Percentiles rank a stretch among this genome's conserved stretches.
Evolutionary conservation across 1,139 yeast genomes (phyloP).

Genomic region (Sugiyamaella pinicola): DNA sequence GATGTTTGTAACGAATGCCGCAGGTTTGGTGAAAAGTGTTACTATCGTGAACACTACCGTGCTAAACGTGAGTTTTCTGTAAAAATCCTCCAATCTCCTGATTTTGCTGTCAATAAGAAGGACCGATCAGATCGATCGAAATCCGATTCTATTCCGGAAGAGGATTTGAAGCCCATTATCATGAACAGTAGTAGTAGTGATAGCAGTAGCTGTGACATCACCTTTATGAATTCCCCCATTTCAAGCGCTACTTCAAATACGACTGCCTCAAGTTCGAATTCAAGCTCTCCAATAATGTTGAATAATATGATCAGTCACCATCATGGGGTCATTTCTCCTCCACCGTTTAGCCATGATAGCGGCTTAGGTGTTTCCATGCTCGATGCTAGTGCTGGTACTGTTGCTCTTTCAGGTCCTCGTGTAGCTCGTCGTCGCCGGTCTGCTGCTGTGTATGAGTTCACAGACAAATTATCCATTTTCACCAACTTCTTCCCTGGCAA

Average conservation of each 20-base stretch:
- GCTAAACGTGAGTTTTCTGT: constrained; percentile 34
- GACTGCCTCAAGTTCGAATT: constrained; percentile 8
- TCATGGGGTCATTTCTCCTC: constrained; percentile 9
- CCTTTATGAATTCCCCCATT: constrained; percentile 9
- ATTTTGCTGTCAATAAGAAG: constrained; percentile 21
- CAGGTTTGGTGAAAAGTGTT: constrained; percentile 32
- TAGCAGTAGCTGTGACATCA: constrained; percentile 4
- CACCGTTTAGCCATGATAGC: not conserved
- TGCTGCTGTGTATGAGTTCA: constrained; percentile 11
- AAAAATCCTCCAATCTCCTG: constrained; percentile 31
- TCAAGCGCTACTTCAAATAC: constrained; percentile 8
- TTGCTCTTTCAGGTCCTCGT: not conserved
- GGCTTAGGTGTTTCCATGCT: not conserved
- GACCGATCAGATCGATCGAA: not conserved
- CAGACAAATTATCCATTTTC: constrained; percentile 16
- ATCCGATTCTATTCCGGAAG: not conserved
- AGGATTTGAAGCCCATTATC: not conserved
- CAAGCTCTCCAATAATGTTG: constrained; percentile 6
- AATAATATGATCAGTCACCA: not conserved
- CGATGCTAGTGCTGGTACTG: not conserved
- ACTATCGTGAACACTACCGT: constrained; percentile 34
- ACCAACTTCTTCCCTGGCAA: constrained; percentile 13
- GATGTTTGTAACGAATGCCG: constrained; percentile 33
- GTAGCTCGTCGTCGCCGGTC: constrained; percentile 13
- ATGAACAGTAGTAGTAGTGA: constrained; percentile 1